Conservation (phyloP, 305 asterid species). For the Caryopteris hybrid region DNA sequence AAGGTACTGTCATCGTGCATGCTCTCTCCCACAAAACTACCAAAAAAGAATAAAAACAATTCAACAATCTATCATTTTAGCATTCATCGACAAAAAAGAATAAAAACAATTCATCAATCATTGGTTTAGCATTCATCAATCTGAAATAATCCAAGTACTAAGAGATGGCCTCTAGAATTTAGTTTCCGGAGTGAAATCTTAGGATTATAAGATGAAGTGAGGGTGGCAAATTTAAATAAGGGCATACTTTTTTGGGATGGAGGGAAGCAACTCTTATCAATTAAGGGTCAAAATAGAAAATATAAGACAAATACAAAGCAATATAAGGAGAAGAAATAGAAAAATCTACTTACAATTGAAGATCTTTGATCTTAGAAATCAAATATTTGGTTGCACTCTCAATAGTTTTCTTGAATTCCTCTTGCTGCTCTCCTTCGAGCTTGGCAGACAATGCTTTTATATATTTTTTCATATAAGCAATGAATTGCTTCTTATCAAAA, state of each 20-base stretch:
- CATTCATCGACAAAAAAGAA: background rate
- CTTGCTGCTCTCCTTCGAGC: conserved; percentile 47
- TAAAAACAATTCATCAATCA: background rate
- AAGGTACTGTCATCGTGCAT: conserved; percentile 54
- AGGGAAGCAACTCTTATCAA: background rate
- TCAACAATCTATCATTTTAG: background rate
- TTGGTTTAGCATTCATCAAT: too few species aligned
- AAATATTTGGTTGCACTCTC: conserved; percentile 72
- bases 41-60: too few species aligned
- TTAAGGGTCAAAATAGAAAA: background rate
- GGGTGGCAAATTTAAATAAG: too few species aligned
- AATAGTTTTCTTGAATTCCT: conserved; percentile 51
- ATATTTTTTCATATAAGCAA: conserved; percentile 57
- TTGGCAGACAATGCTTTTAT: conserved; percentile 55
- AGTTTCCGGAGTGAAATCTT: too few species aligned
- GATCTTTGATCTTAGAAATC: conserved; percentile 55
- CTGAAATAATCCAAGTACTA: too few species aligned
- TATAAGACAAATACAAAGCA: too few species aligned
- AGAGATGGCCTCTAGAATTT: too few species aligned
- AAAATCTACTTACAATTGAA: conserved; percentile 54
- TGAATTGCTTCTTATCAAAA: conserved; percentile 68
- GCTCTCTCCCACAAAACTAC: conserved; percentile 81
- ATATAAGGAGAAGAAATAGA: too few species aligned
- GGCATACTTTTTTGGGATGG: too few species aligned
- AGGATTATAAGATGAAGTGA: too few species aligned